Percentiles rank a stretch among this genome's conserved stretches.
Evolutionary conservation across 768 basidiomycete species (phyloP).

Genomic region (Mycena pura): DNA sequence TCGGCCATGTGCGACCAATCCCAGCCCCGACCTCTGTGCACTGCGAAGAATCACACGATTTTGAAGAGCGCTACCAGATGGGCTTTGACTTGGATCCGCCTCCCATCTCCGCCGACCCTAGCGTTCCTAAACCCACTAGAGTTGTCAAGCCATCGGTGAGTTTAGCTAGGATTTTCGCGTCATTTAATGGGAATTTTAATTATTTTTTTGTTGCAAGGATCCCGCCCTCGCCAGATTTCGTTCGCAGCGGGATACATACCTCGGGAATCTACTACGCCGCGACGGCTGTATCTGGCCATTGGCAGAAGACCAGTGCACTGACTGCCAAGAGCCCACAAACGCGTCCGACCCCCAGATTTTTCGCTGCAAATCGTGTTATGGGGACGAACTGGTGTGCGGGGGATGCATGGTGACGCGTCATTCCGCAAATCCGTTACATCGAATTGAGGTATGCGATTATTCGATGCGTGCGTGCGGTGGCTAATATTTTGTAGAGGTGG

Average conservation of each 20-base stretch:
- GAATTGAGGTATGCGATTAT: too few species aligned
- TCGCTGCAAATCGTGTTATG: slow-evolving; percentile 18
- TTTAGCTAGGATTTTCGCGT: background rate
- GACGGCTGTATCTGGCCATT: background rate
- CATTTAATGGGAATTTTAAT: background rate
- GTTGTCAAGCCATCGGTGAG: background rate
- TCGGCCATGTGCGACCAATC: background rate
- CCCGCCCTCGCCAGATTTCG: background rate
- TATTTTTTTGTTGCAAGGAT: background rate
- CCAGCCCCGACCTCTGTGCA: background rate
- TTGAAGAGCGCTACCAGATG: background rate
- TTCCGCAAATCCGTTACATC: slow-evolving; percentile 11
- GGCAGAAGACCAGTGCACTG: too few species aligned
- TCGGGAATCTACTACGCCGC: background rate
- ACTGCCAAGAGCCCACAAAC: background rate
- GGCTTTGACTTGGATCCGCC: background rate
- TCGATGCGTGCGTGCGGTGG: too few species aligned
- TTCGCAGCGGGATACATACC: background rate
- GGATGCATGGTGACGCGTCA: slow-evolving; percentile 15
- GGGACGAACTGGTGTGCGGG: slow-evolving; percentile 10
- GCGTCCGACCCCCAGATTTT: background rate
- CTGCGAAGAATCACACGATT: background rate
- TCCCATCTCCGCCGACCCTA: too few species aligned
- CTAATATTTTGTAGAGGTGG: too few species aligned
- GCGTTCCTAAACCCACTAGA: background rate